phyloP scores from a whole-genome alignment of 108 stramenopile species.

The Cyclotella choctawhatcheeana region DNA sequence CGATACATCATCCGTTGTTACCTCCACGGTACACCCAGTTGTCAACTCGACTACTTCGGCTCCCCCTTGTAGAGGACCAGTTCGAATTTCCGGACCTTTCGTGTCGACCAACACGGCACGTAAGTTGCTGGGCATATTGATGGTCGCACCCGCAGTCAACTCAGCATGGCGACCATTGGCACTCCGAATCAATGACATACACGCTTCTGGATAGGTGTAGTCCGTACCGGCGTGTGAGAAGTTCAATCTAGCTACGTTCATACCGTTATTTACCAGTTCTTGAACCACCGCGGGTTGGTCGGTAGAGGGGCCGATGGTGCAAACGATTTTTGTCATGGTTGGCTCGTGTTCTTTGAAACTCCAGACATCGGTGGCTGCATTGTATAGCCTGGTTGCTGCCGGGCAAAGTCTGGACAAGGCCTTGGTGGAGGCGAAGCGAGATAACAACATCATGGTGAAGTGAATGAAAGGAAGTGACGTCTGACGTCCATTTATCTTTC shows the following conservation, averaged over 20 bases:
- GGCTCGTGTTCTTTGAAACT: slow-evolving; percentile 10
- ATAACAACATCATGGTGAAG: not conserved
- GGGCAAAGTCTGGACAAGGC: not conserved
- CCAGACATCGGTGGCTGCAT: slow-evolving; percentile 23
- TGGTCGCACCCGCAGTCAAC: slow-evolving; percentile 36
- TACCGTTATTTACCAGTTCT: slow-evolving; percentile 68
- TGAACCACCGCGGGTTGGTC: slow-evolving; percentile 64
- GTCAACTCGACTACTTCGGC: slow-evolving; percentile 61
- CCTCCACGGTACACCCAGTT: slow-evolving; percentile 52
- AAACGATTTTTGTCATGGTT: slow-evolving; percentile 89
- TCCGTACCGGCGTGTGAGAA: slow-evolving; percentile 81
- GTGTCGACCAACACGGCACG: slow-evolving; percentile 87
- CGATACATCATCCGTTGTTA: slow-evolving; percentile 59
- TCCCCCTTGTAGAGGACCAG: slow-evolving; percentile 75
- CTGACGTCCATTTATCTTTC: not conserved
- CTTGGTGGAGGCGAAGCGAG: slow-evolving; percentile 5
- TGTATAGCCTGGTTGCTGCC: not conserved
- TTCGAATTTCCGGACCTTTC: slow-evolving; percentile 93
- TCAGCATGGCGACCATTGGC: slow-evolving; percentile 55
- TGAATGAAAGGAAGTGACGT: not conserved
- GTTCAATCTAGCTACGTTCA: slow-evolving; percentile 93
- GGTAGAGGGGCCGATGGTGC: slow-evolving; percentile 94
- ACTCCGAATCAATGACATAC: slow-evolving; percentile 53
- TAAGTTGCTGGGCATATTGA: slow-evolving; percentile 58
- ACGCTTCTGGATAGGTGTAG: slow-evolving; percentile 62